Evolutionary conservation across 2,329 filamentous ascomycete genomes (phyloP).

Genomic region (Chalaropsis thielavioides): DNA sequence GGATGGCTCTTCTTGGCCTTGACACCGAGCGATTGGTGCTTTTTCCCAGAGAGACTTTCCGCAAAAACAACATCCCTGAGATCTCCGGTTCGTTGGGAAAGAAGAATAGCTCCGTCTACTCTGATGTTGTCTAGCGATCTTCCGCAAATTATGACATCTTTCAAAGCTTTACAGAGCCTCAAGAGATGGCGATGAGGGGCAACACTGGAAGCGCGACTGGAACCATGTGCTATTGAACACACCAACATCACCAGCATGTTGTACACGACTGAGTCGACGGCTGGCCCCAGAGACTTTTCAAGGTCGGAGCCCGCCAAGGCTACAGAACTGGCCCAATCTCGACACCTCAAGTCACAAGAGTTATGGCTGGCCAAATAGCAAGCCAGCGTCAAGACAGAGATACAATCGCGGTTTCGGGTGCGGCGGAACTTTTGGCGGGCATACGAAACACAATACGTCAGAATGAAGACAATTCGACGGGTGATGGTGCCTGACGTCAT

Average conservation of each 20-base stretch:
- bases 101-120: slow-evolving; percentile 34
- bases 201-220: slow-evolving; percentile 29
- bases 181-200: slow-evolving; percentile 27
- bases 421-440: slow-evolving; percentile 5
- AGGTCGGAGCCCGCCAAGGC: not conserved
- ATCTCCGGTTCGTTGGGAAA: slow-evolving; percentile 39
- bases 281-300: not conserved
- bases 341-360: slow-evolving; percentile 2
- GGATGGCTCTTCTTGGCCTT: not conserved
- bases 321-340: not conserved
- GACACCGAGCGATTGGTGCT: not conserved
- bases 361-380: slow-evolving; percentile 3
- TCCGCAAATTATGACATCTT: slow-evolving; percentile 24
- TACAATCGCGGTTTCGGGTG: slow-evolving; percentile 6
- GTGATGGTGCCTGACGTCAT: slow-evolving; percentile 4
- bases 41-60: slow-evolving; percentile 28
- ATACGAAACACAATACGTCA: slow-evolving; percentile 9
- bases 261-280: slow-evolving; percentile 19
- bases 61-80: slow-evolving; percentile 40
- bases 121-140: slow-evolving; percentile 28
- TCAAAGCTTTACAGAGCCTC: slow-evolving; percentile 30
- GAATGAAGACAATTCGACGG: slow-evolving; percentile 9
- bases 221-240: slow-evolving; percentile 34
- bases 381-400: slow-evolving; percentile 9
- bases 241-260: slow-evolving; percentile 28